A percentile compares a stretch with the other conserved stretches of the same genome.
phyloP scores from a whole-genome alignment of 1,139 yeast species.

The Nakaseomyces delphensis region DNA sequence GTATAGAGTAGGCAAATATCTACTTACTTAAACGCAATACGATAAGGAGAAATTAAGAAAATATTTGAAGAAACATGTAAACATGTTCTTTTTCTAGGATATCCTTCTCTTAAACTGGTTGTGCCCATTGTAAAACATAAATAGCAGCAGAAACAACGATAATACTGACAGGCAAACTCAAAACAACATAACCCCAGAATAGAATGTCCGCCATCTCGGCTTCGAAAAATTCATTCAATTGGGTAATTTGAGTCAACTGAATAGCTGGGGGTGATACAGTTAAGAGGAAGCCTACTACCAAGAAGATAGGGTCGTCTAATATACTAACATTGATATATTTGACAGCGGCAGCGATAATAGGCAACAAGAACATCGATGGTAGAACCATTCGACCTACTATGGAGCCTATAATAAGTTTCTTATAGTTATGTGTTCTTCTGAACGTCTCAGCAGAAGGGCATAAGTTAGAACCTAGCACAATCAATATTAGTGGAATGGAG shows the following conservation, averaged over 20 bases:
- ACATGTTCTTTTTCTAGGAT: background rate
- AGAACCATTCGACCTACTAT: conserved; percentile 64
- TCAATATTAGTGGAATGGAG: conserved; percentile 75
- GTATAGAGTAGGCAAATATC: no score
- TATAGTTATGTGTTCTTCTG: conserved; percentile 53
- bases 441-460: conserved; percentile 60
- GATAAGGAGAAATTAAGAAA: background rate
- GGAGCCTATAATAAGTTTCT: conserved; percentile 56
- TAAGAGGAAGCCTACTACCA: conserved; percentile 61
- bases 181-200: conserved; percentile 68
- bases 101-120: background rate
- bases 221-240: conserved; percentile 50
- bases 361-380: conserved; percentile 56
- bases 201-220: conserved; percentile 66
- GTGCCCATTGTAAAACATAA: conserved; percentile 34
- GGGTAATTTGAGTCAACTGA: conserved; percentile 69
- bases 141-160: conserved; percentile 59
- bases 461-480: conserved; percentile 68
- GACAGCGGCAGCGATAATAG: conserved; percentile 53
- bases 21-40: no score
- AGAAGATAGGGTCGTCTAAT: conserved; percentile 67
- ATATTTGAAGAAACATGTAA: no score
- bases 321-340: conserved; percentile 56
- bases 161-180: conserved; percentile 68
- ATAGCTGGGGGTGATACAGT: conserved; percentile 76